Evolutionary conservation across 208 protist species (phyloP).

Genomic region (Trypanosoma scelopori): DNA sequence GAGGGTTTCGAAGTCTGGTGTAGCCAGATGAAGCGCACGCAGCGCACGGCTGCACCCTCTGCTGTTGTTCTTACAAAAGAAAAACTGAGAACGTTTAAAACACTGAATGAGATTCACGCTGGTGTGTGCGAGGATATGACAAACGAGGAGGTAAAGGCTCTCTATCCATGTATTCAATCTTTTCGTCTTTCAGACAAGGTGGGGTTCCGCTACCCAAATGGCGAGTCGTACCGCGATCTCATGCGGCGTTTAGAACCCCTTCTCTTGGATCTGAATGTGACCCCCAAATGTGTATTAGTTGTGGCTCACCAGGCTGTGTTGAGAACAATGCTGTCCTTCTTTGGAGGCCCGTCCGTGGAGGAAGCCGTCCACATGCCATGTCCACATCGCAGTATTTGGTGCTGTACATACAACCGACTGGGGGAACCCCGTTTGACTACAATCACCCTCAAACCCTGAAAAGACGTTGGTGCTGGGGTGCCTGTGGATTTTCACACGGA

Average conservation of each 20-base stretch:
- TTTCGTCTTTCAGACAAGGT: constrained; percentile 77
- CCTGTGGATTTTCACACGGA: no score
- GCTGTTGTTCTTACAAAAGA: constrained; percentile 44
- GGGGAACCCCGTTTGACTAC: constrained; percentile 56
- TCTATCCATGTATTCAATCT: constrained; percentile 66
- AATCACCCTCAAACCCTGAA: constrained; percentile 46
- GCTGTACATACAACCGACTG: constrained; percentile 66
- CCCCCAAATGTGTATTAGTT: constrained; percentile 57
- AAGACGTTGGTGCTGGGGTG: background rate
- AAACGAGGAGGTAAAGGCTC: constrained; percentile 66
- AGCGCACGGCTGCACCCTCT: constrained; percentile 60
- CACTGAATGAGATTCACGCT: constrained; percentile 86
- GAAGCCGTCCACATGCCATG: constrained; percentile 69
- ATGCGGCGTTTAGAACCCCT: constrained; percentile 62
- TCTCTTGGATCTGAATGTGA: constrained; percentile 60
- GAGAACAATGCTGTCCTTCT: constrained; percentile 76
- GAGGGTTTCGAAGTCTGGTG: constrained; percentile 81
- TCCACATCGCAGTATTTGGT: constrained; percentile 77
- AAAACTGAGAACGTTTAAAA: constrained; percentile 46
- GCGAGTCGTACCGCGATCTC: constrained; percentile 85
- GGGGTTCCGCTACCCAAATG: constrained; percentile 82
- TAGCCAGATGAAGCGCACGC: constrained; percentile 68
- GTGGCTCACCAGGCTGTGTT: constrained; percentile 84
- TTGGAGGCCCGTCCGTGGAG: constrained; percentile 61
- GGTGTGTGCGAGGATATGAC: constrained; percentile 89